Evolutionary conservation across 2,329 filamentous ascomycete genomes (phyloP).

Genomic region (Rutstroemia sp.): DNA sequence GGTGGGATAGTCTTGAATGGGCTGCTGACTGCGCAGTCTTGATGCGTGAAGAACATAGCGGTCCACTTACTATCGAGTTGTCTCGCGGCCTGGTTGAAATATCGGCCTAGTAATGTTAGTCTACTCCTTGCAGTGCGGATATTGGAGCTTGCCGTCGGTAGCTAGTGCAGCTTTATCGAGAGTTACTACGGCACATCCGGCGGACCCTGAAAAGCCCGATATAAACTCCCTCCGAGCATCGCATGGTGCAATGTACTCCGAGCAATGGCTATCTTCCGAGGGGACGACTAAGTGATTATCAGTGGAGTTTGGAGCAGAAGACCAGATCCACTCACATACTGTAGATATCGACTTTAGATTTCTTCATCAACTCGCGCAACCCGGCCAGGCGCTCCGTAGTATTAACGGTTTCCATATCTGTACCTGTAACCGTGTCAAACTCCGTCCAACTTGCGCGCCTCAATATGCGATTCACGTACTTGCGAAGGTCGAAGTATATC

Average conservation of each 20-base stretch:
- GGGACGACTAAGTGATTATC: conserved; percentile 65
- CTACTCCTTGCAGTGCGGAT: not conserved
- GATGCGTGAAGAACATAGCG: not conserved
- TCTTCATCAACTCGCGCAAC: conserved; percentile 79
- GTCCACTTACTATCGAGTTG: conserved; percentile 63
- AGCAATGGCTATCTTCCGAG: conserved; percentile 94
- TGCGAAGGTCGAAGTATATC: conserved; percentile 16
- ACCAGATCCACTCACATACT: conserved; percentile 47
- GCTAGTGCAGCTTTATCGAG: conserved; percentile 80
- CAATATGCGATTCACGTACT: conserved; percentile 6
- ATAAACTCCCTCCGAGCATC: conserved; percentile 89
- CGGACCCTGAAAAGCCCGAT: conserved; percentile 89
- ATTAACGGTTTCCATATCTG: conserved; percentile 67
- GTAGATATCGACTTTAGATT: conserved; percentile 84
- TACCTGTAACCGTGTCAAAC: conserved; percentile 2
- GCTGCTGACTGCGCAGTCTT: not conserved
- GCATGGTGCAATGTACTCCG: conserved; percentile 95
- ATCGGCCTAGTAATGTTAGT: conserved; percentile 48
- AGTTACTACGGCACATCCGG: conserved; percentile 85
- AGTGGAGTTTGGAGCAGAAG: conserved; percentile 12
- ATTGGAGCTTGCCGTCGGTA: conserved; percentile 55
- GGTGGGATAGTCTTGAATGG: not conserved
- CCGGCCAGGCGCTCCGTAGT: conserved; percentile 68
- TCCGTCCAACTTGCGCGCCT: not conserved
- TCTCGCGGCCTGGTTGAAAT: conserved; percentile 92